Evolutionary conservation across 2,329 filamentous ascomycete species (phyloP).

Genomic region (Beauveria pseudobassiana): DNA sequence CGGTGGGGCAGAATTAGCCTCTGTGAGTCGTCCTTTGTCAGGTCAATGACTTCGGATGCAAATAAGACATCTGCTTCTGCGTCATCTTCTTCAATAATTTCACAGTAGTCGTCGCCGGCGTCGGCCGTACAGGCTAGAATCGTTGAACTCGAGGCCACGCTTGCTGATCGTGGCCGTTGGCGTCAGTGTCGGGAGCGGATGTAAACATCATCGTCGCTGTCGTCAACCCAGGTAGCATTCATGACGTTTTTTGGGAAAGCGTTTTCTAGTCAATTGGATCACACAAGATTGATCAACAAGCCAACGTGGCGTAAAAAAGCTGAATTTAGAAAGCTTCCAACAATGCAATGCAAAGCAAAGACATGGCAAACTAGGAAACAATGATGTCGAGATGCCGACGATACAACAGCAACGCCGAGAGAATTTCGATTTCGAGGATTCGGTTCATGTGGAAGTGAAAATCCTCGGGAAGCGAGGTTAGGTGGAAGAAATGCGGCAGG

Average conservation of each 20-base stretch:
- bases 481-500: background rate
- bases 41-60: slow-evolving; percentile 25
- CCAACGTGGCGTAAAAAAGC: too few relatives aligned
- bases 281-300: background rate
- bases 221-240: background rate
- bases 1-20: slow-evolving; percentile 12
- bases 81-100: background rate
- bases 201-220: background rate
- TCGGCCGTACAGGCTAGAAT: background rate
- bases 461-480: background rate
- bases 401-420: background rate
- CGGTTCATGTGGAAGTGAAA: background rate
- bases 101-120: background rate
- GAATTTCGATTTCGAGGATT: background rate
- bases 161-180: background rate
- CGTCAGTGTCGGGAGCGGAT: background rate
- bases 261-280: background rate
- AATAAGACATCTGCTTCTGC: slow-evolving; percentile 3
- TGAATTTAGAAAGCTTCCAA: background rate
- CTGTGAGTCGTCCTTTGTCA: slow-evolving; percentile 22
- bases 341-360: background rate
- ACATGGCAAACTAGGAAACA: background rate
- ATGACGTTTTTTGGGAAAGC: background rate
- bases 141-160: background rate
- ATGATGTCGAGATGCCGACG: background rate